Evolutionary conservation across 2,329 filamentous ascomycete species (phyloP).

Genomic region (Fusarium sarcochroum): DNA sequence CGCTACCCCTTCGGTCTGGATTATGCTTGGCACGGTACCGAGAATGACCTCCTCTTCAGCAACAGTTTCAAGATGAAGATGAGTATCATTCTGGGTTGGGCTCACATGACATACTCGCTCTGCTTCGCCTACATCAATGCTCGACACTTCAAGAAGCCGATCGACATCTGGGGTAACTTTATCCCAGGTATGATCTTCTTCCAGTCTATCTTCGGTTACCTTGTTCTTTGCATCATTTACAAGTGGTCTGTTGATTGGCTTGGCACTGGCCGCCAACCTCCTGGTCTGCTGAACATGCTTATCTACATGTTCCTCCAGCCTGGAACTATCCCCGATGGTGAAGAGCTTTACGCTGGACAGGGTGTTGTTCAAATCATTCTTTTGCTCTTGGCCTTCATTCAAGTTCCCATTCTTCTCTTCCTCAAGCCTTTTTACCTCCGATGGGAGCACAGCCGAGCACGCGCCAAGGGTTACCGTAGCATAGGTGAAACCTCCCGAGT

Average conservation of each 20-base stretch:
- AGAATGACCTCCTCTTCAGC: conserved; percentile 94
- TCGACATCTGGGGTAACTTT: conserved; percentile 98
- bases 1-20: conserved; percentile 97
- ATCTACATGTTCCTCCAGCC: conserved; percentile 99
- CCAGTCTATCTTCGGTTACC: conserved; percentile 97
- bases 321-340: conserved; percentile 72
- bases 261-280: conserved; percentile 74
- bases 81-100: conserved; percentile 97
- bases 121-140: conserved; percentile 95
- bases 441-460: conserved; percentile 91
- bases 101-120: conserved; percentile 98
- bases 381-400: conserved; percentile 83
- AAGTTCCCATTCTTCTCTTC: conserved; percentile 93
- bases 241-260: conserved; percentile 96
- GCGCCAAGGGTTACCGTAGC: conserved; percentile 90
- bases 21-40: conserved; percentile 95
- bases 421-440: conserved; percentile 96
- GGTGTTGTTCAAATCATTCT: conserved; percentile 80
- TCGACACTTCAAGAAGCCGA: conserved; percentile 91
- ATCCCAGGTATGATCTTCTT: conserved; percentile 99
- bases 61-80: conserved; percentile 99
- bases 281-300: conserved; percentile 96
- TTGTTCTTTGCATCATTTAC: conserved; percentile 94
- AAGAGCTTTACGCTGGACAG: conserved; percentile 85
- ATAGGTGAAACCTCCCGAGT: conserved; percentile 91